A percentile compares a stretch with the other conserved stretches of the same genome.
These are phyloP conservation scores for Zoysia matrella DNA, from an alignment of 202 grass and related monocot genomes.

Conservation along the genomic window DNA sequence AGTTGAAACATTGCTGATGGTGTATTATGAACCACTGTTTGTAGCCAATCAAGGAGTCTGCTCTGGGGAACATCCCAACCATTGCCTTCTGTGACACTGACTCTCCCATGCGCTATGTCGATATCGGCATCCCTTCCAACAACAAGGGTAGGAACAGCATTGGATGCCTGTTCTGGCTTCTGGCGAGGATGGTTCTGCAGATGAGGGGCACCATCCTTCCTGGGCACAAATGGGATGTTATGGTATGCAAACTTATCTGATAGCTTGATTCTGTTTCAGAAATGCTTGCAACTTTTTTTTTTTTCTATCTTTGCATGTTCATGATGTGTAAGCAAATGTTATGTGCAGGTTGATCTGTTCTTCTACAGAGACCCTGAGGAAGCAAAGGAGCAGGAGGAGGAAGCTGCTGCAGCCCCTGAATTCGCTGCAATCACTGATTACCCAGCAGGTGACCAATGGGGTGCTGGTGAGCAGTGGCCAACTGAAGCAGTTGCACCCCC, in stretches of 20 bases:
- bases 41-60: slow-evolving; percentile 93
- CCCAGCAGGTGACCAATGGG: slow-evolving; percentile 58
- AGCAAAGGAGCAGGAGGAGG: slow-evolving; percentile 90
- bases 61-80: slow-evolving; percentile 85
- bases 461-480: slow-evolving; percentile 58
- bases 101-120: slow-evolving; percentile 90
- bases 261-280: background rate
- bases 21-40: background rate
- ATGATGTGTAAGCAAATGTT: background rate
- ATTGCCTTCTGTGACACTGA: slow-evolving; percentile 97
- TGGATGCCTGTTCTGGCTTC: slow-evolving; percentile 85
- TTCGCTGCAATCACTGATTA: slow-evolving; percentile 70
- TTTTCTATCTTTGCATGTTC: background rate
- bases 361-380: slow-evolving; percentile 98
- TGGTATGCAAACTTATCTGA: slow-evolving; percentile 46
- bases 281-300: background rate
- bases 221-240: slow-evolving; percentile 89
- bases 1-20: no score
- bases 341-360: slow-evolving; percentile 85
- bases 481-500: slow-evolving; percentile 53
- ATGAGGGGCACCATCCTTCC: slow-evolving; percentile 85
- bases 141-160: slow-evolving; percentile 93
- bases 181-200: slow-evolving; percentile 88
- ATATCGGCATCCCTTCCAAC: slow-evolving; percentile 87
- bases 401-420: slow-evolving; percentile 66